Percentiles rank a stretch among this genome's conserved stretches.
Conservation (phyloP, 1,284 basidiomycete species). For the Ganoderma leucocontextum region DNA sequence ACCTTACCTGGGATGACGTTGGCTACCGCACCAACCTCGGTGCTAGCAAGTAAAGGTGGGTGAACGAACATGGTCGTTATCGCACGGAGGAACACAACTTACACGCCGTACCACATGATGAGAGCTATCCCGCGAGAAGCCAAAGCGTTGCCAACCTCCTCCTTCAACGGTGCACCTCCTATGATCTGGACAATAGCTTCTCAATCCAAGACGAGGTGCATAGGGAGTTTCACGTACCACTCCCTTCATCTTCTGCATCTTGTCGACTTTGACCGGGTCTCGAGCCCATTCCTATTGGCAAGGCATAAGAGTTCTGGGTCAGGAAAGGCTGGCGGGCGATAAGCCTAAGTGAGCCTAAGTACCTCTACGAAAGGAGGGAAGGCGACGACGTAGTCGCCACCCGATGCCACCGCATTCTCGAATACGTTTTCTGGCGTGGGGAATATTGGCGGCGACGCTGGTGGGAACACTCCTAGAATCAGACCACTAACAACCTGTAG, state of each 20-base stretch:
- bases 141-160: conserved; percentile 24
- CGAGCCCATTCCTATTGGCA: conserved; percentile 16
- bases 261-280: conserved; percentile 12
- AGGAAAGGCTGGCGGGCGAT: too few species aligned
- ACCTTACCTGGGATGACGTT: conserved; percentile 25
- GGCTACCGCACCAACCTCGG: conserved; percentile 31
- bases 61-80: not conserved
- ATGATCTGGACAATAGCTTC: conserved; percentile 6
- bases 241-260: conserved; percentile 13
- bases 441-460: conserved; percentile 4
- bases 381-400: conserved; percentile 10
- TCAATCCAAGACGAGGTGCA: not conserved
- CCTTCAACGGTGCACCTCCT: conserved; percentile 21
- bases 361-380: conserved; percentile 22
- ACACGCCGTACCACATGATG: conserved; percentile 25
- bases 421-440: conserved; percentile 19
- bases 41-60: conserved; percentile 9
- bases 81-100: not conserved
- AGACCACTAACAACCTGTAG: conserved; percentile 28
- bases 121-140: conserved; percentile 23
- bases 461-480: conserved; percentile 22
- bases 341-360: not conserved
- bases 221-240: conserved; percentile 21
- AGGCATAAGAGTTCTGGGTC: not conserved
- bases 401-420: not conserved